Evolutionary conservation across 805 yeast genomes (phyloP).

Genomic region (Starmerella lactis-condensi): DNA sequence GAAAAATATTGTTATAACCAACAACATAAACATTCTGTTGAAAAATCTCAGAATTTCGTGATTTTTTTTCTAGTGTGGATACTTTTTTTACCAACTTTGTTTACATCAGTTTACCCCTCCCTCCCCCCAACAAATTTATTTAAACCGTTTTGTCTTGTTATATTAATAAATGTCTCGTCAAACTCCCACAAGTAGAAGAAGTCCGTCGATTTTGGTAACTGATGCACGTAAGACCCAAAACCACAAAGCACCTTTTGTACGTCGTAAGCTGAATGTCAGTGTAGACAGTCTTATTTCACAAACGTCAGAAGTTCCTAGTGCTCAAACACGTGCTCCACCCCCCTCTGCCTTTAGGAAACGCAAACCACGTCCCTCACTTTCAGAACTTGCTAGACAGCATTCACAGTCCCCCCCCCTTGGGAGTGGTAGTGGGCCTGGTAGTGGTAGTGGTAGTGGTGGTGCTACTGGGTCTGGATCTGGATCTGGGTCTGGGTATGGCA

Average conservation of each 20-base stretch:
- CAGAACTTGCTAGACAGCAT: constrained; percentile 1
- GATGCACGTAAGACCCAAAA: constrained; percentile 45
- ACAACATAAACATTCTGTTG: no score
- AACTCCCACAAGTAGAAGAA: constrained; percentile 56
- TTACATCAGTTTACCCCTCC: no score
- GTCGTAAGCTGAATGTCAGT: constrained; percentile 55
- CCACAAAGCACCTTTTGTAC: constrained; percentile 30
- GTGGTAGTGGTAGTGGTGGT: no score
- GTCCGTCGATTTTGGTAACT: constrained; percentile 86
- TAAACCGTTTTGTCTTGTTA: not conserved
- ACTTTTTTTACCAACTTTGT: no score
- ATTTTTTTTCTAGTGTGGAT: no score
- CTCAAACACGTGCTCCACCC: constrained; percentile 29
- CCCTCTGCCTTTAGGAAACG: not conserved
- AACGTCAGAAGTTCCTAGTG: constrained; percentile 77
- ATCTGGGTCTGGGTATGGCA: not conserved
- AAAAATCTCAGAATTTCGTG: no score
- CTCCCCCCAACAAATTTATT: no score
- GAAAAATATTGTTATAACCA: no score
- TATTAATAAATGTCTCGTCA: constrained; percentile 8
- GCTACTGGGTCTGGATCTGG: not conserved
- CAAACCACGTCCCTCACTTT: constrained; percentile 1
- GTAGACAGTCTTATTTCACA: constrained; percentile 62
- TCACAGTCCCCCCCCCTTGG: not conserved
- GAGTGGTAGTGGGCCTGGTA: no score